phyloP scores from a whole-genome alignment of 257 asterid species.

The Solanum sitiens region DNA sequence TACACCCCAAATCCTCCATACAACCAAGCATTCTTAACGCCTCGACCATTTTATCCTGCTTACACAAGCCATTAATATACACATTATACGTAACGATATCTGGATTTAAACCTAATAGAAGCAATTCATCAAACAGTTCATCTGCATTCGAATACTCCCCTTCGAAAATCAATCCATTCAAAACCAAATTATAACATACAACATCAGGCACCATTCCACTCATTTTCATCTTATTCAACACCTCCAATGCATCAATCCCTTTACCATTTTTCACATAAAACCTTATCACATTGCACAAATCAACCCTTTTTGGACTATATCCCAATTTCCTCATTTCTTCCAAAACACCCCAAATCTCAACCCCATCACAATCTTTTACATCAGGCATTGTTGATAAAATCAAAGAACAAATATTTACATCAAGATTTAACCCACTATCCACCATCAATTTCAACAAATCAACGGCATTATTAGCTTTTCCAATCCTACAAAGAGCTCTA shows the following conservation, averaged over 20 bases:
- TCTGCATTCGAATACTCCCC: constrained; percentile 35
- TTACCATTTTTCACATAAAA: constrained; percentile 26
- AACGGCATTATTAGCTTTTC: constrained; percentile 30
- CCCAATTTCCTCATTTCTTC: constrained; percentile 36
- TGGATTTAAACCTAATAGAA: constrained; percentile 58
- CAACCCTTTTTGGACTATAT: constrained; percentile 31
- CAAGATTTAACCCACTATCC: constrained; percentile 37
- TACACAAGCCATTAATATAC: constrained; percentile 43
- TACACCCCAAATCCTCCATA: constrained; percentile 59
- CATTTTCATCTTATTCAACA: constrained; percentile 42
- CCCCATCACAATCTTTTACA: constrained; percentile 2
- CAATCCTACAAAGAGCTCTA: constrained; percentile 49
- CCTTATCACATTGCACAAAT: constrained; percentile 42
- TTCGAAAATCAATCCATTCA: constrained; percentile 31
- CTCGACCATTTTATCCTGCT: constrained; percentile 46
- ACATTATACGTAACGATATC: constrained; percentile 47
- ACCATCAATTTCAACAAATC: constrained; percentile 39
- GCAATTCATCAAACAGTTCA: constrained; percentile 75
- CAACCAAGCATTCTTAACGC: constrained; percentile 35
- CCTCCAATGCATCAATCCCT: constrained; percentile 27
- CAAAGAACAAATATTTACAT: constrained; percentile 38
- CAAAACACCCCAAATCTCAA: constrained; percentile 29
- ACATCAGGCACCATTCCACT: constrained; percentile 31
- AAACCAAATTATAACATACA: constrained; percentile 45
- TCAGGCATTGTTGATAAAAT: constrained; percentile 39